Percentiles rank a stretch among this genome's conserved stretches.
phyloP scores from a whole-genome alignment of 225 moss, liverwort and hornwort genomes.

The Neckera pumila region DNA sequence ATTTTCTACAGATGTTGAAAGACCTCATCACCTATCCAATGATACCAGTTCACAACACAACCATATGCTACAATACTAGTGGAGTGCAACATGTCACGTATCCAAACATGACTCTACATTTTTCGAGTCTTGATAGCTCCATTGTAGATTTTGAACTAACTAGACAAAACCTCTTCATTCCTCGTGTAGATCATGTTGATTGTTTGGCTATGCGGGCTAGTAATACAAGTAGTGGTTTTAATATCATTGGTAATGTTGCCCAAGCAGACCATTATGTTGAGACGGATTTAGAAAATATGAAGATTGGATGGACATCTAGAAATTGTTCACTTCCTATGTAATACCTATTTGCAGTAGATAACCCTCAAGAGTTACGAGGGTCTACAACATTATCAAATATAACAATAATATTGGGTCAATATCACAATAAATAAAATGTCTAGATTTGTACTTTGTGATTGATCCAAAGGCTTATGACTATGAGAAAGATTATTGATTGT shows the following conservation, averaged over 20 bases:
- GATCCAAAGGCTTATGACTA: too few species aligned
- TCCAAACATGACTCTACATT: neutral
- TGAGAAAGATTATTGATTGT: too few species aligned
- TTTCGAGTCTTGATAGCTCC: neutral
- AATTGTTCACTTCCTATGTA: neutral
- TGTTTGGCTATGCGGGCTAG: neutral
- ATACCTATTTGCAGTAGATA: neutral
- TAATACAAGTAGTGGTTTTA: accelerated
- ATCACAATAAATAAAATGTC: too few species aligned
- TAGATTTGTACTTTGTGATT: too few species aligned
- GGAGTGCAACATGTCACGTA: neutral
- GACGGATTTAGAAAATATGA: neutral
- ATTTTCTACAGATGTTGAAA: neutral
- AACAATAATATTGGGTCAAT: too few species aligned
- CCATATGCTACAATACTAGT: neutral
- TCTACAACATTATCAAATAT: neutral
- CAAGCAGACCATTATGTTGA: neutral
- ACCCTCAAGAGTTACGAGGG: accelerated
- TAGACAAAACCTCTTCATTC: neutral
- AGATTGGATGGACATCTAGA: neutral
- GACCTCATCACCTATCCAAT: neutral
- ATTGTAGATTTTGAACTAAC: neutral
- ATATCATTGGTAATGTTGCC: neutral
- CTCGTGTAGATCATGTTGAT: accelerated
- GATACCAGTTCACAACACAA: accelerated